A percentile compares a stretch with the other conserved stretches of the same genome.
These are phyloP conservation scores for Pulicaria dysenterica DNA, from an alignment of 129 eudicot genomes.

Conservation along the genomic window DNA sequence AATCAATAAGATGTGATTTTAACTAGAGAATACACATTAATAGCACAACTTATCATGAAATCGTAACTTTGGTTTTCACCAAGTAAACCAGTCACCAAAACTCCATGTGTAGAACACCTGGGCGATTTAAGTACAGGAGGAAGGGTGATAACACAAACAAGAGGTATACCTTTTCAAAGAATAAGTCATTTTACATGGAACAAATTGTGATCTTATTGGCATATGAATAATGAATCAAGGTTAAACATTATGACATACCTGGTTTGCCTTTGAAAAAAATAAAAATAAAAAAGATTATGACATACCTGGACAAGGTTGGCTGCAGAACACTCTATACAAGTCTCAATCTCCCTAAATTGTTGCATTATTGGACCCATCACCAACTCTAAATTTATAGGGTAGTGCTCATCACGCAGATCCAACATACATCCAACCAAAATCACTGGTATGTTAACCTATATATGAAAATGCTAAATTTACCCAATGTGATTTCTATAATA, in stretches of 20 bases:
- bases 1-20: not conserved
- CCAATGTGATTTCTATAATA: conserved; percentile 16
- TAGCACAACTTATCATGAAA: conserved; percentile 5
- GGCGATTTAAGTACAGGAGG: not conserved
- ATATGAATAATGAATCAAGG: conserved; percentile 5
- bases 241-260: conserved; percentile 54
- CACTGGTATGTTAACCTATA: conserved; percentile 76
- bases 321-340: conserved; percentile 98
- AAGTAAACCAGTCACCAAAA: conserved; percentile 2
- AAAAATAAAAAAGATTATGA: conserved; percentile 9
- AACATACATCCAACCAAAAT: conserved; percentile 92
- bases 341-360: conserved; percentile 91
- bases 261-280: conserved; percentile 9
- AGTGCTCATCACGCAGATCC: conserved; percentile 76
- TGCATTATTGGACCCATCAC: conserved; percentile 89
- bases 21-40: conserved; percentile 7
- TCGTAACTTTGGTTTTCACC: conserved; percentile 9
- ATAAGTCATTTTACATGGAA: not conserved
- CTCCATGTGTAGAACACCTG: not conserved
- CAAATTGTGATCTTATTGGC: conserved; percentile 6
- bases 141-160: not conserved
- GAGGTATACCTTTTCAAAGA: not conserved
- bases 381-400: conserved; percentile 64
- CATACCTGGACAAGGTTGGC: conserved; percentile 87
- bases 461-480: conserved; percentile 8